These are phyloP conservation scores for Elaeagnus macrophylla DNA, from an alignment of 306 rosid species.

Conservation along the genomic window DNA sequence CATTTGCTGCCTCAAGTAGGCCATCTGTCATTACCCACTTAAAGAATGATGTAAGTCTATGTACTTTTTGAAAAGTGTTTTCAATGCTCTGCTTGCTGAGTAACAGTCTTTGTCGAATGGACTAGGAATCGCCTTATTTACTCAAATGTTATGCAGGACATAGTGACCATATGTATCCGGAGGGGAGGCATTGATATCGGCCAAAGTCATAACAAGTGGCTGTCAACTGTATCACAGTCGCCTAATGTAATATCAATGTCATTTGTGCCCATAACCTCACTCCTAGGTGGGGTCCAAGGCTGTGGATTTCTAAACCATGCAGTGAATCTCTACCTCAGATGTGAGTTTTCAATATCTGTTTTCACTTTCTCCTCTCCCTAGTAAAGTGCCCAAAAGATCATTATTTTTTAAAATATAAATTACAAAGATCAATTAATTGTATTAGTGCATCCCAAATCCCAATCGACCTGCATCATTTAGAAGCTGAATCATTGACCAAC, in stretches of 20 bases:
- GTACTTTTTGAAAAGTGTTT: constrained; percentile 1
- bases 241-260: constrained; percentile 75
- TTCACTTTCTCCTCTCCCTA: too few relatives aligned
- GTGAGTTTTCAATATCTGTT: constrained; percentile 44
- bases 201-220: constrained; percentile 73
- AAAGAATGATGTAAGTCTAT: constrained; percentile 54
- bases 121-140: constrained; percentile 6
- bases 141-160: constrained; percentile 41
- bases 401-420: neutral
- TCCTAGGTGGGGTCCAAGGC: constrained; percentile 59
- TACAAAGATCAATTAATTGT: neutral
- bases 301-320: constrained; percentile 81
- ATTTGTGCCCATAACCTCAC: constrained; percentile 80
- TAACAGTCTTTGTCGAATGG: constrained; percentile 8
- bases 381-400: neutral
- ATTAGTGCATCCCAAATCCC: too few relatives aligned
- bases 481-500: too few relatives aligned
- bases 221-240: constrained; percentile 62
- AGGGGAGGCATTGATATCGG: constrained; percentile 63
- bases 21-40: constrained; percentile 36
- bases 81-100: constrained; percentile 6
- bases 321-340: constrained; percentile 79
- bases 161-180: constrained; percentile 40
- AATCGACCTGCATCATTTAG: too few relatives aligned
- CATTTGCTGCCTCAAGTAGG: constrained; percentile 34